Evolutionary conservation across 805 yeast species (phyloP).

Genomic region (Ogataea ganodermae): DNA sequence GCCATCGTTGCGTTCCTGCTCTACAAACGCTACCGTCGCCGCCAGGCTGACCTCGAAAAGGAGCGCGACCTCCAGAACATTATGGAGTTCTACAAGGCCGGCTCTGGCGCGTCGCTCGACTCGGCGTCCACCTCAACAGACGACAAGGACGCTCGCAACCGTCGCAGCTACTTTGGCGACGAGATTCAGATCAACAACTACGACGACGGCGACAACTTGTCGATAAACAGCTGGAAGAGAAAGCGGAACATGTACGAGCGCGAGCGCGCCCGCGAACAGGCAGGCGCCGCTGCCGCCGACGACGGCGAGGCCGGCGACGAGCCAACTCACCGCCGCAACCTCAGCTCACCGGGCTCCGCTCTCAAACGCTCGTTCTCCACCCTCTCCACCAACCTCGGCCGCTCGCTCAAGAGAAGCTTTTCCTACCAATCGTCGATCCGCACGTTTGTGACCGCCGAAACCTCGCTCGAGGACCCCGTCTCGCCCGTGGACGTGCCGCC

Average conservation of each 20-base stretch:
- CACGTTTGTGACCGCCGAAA: conserved; percentile 30
- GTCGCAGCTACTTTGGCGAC: conserved; percentile 20
- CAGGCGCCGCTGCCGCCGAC: no score
- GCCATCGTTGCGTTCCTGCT: conserved; percentile 34
- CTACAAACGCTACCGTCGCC: conserved; percentile 30
- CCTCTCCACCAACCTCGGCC: conserved; percentile 29
- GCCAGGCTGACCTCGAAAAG: conserved; percentile 30
- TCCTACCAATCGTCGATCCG: conserved; percentile 34
- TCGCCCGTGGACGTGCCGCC: neutral
- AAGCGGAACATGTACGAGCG: conserved; percentile 48
- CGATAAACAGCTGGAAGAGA: conserved; percentile 54
- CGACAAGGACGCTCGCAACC: conserved; percentile 1
- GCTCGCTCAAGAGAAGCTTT: conserved; percentile 29
- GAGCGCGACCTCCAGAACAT: conserved; percentile 33
- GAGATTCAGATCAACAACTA: conserved; percentile 33
- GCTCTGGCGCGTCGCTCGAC: conserved; percentile 26
- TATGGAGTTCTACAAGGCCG: conserved; percentile 35
- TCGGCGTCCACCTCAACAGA: conserved; percentile 13
- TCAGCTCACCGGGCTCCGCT: conserved; percentile 18
- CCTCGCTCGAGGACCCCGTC: conserved; percentile 22
- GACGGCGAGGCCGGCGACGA: neutral
- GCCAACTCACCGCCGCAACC: conserved; percentile 4
- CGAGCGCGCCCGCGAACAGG: conserved; percentile 8
- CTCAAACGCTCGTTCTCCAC: conserved; percentile 32
- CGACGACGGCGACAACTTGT: conserved; percentile 44